phyloP scores from a whole-genome alignment of 257 asterid genomes.

The Perilla frutescens region DNA sequence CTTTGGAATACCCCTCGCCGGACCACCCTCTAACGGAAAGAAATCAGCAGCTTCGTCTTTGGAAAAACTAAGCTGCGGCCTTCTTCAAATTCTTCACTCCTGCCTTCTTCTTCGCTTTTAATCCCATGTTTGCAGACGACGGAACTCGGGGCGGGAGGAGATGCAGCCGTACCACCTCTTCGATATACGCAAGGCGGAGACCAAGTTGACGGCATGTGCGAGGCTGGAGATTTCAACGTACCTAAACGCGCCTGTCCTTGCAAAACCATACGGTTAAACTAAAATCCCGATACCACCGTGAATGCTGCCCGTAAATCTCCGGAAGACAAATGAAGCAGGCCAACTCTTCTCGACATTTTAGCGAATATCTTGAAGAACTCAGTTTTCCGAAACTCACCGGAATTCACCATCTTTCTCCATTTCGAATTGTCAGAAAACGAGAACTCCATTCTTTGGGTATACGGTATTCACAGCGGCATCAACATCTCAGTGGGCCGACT shows the following conservation, averaged over 20 bases:
- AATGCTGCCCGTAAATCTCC: slow-evolving; percentile 66
- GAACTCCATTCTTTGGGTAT: slow-evolving; percentile 90
- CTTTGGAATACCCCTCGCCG: slow-evolving; percentile 56
- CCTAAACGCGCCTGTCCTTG: slow-evolving; percentile 82
- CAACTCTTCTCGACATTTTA: slow-evolving; percentile 82
- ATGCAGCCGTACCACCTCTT: neutral
- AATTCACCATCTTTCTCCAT: slow-evolving; percentile 66
- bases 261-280: slow-evolving; percentile 67
- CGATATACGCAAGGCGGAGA: no score
- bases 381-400: slow-evolving; percentile 78
- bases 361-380: slow-evolving; percentile 78
- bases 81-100: slow-evolving; percentile 51
- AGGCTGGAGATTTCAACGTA: slow-evolving; percentile 39
- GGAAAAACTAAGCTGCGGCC: slow-evolving; percentile 50
- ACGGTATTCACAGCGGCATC: slow-evolving; percentile 72
- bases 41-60: slow-evolving; percentile 59
- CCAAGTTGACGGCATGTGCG: no score
- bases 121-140: slow-evolving; percentile 45
- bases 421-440: slow-evolving; percentile 77
- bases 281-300: slow-evolving; percentile 91
- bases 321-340: slow-evolving; percentile 73
- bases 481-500: slow-evolving; percentile 69
- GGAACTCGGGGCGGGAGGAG: neutral
- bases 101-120: slow-evolving; percentile 51
- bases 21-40: slow-evolving; percentile 88